phyloP scores from a whole-genome alignment of 345 rosid species.

The Lenwebbia sp. region DNA sequence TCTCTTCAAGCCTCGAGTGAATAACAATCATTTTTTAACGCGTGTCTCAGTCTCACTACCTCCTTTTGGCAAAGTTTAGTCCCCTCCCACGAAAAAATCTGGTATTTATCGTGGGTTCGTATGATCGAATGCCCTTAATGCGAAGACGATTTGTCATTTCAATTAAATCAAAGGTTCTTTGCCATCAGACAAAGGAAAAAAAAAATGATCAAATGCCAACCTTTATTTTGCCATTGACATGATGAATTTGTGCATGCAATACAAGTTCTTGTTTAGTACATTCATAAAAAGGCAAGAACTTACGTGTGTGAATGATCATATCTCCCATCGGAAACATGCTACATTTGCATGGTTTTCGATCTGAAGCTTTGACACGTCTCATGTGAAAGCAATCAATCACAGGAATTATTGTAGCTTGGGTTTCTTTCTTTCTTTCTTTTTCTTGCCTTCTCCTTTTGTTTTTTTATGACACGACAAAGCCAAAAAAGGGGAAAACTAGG shows the following conservation, averaged over 20 bases:
- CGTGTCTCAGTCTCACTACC: slow-evolving; percentile 7
- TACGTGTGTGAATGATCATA: neutral
- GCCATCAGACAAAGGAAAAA: neutral
- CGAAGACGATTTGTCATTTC: neutral
- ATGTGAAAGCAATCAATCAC: neutral
- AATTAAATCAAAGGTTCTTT: neutral
- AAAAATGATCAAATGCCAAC: neutral
- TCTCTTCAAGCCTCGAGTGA: neutral
- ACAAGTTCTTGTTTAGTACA: neutral
- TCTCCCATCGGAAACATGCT: neutral
- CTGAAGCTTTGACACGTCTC: neutral
- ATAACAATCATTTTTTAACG: slow-evolving; percentile 8
- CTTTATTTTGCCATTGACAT: neutral
- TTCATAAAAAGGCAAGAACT: neutral
- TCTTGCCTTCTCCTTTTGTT: neutral
- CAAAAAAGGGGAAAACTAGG: neutral
- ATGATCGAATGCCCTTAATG: neutral
- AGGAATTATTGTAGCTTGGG: neutral
- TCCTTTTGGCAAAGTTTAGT: neutral
- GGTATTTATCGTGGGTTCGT: neutral
- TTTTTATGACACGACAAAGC: neutral
- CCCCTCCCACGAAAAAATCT: neutral
- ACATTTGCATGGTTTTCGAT: neutral
- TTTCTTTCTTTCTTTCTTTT: neutral
- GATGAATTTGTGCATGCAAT: neutral